Evolutionary conservation across 2,329 filamentous ascomycete species (phyloP).

Genomic region (Fusarium sp.): DNA sequence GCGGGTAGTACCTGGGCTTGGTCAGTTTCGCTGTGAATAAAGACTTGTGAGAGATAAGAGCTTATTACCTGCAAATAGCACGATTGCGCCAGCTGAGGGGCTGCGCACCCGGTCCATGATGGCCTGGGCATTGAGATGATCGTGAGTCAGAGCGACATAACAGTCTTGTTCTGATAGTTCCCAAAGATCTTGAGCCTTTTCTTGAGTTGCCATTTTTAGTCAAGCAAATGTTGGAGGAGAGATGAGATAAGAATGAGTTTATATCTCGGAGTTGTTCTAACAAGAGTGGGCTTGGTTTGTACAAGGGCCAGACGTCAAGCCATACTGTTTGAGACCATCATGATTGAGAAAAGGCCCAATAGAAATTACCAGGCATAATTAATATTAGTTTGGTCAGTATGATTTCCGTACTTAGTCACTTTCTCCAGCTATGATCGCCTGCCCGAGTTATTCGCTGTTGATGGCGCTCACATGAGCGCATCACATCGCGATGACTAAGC

Average conservation of each 20-base stretch:
- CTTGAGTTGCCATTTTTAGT: slow-evolving; percentile 19
- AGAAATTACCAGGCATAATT: not conserved
- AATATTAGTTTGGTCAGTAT: not conserved
- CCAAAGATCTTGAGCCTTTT: slow-evolving; percentile 42
- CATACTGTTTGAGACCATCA: not conserved
- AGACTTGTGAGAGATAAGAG: not conserved
- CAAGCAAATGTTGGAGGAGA: not conserved
- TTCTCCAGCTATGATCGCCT: not conserved
- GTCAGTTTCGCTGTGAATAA: not conserved
- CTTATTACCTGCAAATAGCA: slow-evolving; percentile 77
- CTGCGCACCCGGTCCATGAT: slow-evolving; percentile 76
- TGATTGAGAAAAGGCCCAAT: not conserved
- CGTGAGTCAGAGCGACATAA: slow-evolving; percentile 75
- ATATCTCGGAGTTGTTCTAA: not conserved
- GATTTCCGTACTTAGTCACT: no score
- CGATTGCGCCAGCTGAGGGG: slow-evolving; percentile 78
- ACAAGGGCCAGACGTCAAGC: not conserved
- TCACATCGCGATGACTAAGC: slow-evolving; percentile 25
- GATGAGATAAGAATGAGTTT: not conserved
- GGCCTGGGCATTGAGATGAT: slow-evolving; percentile 64
- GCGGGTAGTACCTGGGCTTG: slow-evolving; percentile 71
- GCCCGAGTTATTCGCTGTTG: not conserved
- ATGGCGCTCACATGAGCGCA: not conserved
- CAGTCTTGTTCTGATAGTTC: slow-evolving; percentile 61
- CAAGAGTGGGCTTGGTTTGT: slow-evolving; percentile 12